These are phyloP conservation scores for Scedosporium dehoogii DNA, from an alignment of 2,329 filamentous ascomycete species.

Conservation along the genomic window DNA sequence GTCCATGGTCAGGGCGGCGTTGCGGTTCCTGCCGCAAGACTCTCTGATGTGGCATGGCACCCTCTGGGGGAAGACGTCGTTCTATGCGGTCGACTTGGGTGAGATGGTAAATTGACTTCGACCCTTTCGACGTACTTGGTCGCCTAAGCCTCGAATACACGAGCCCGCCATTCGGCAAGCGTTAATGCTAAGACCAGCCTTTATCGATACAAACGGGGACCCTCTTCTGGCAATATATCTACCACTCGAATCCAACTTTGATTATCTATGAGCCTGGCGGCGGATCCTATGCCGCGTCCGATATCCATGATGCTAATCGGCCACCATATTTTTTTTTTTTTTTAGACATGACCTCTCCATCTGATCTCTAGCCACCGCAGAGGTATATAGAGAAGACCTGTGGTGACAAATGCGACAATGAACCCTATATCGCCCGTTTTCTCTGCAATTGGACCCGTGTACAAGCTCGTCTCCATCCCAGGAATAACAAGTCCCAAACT, in stretches of 20 bases:
- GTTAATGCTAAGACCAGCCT: too few relatives aligned
- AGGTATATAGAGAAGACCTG: conserved; percentile 29
- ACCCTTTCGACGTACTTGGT: not conserved
- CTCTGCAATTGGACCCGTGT: conserved; percentile 29
- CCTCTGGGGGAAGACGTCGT: conserved; percentile 77
- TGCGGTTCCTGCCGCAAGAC: conserved; percentile 51
- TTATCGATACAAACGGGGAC: not conserved
- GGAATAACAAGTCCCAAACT: conserved; percentile 32
- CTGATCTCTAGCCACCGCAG: conserved; percentile 25
- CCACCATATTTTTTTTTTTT: not conserved
- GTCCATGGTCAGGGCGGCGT: conserved; percentile 40
- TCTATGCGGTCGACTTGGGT: conserved; percentile 56
- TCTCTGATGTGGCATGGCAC: conserved; percentile 61
- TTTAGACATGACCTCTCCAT: conserved; percentile 18
- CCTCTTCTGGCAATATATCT: too few relatives aligned
- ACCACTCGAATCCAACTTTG: too few relatives aligned
- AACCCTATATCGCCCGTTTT: conserved; percentile 35
- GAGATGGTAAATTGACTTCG: not conserved
- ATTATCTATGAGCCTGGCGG: too few relatives aligned
- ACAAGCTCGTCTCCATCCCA: conserved; percentile 33
- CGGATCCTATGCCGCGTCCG: conserved; percentile 3
- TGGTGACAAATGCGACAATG: conserved; percentile 30
- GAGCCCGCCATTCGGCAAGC: too few relatives aligned
- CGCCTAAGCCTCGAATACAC: not conserved
- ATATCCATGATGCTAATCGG: not conserved